Percentiles rank a stretch among this genome's conserved stretches.
Conservation (phyloP, 23 red algal genomes). For the Gracilaria vermiculophylla region DNA sequence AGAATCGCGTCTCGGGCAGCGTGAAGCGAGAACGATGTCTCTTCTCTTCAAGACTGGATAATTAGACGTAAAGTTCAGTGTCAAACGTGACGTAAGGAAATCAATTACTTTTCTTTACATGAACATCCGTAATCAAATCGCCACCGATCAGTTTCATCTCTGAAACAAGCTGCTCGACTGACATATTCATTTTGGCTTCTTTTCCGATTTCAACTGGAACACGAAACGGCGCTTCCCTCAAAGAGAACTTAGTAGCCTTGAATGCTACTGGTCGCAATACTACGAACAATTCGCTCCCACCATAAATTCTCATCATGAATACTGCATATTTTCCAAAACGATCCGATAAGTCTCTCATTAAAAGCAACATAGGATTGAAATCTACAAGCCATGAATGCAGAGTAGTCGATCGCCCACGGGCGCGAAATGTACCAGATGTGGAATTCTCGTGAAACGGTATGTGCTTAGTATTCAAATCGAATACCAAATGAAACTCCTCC, state of each 20-base stretch:
- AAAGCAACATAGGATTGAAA: conserved; percentile 21
- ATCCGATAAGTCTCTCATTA: conserved; percentile 17
- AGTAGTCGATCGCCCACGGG: background rate
- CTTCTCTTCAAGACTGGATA: background rate
- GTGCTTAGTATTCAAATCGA: conserved; percentile 22
- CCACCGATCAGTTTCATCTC: background rate
- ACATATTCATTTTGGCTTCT: background rate
- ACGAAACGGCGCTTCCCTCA: conserved; percentile 44
- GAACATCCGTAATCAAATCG: background rate
- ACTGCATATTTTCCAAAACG: conserved; percentile 40
- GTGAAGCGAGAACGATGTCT: too few relatives aligned
- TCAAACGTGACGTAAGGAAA: background rate
- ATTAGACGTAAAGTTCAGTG: background rate
- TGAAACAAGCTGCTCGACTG: background rate
- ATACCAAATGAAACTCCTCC: conserved; percentile 16
- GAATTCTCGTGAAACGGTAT: conserved; percentile 20
- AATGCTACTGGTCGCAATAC: conserved; percentile 51
- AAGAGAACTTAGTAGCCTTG: conserved; percentile 17
- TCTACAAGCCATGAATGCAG: conserved; percentile 35
- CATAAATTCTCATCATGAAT: conserved; percentile 41
- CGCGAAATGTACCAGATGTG: background rate
- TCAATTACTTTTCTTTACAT: background rate
- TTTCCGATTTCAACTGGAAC: background rate
- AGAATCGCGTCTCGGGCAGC: too few relatives aligned
- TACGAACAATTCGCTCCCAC: conserved; percentile 17